phyloP scores from a whole-genome alignment of 148 eudicot species.

The Chenopodium berlandieri region DNA sequence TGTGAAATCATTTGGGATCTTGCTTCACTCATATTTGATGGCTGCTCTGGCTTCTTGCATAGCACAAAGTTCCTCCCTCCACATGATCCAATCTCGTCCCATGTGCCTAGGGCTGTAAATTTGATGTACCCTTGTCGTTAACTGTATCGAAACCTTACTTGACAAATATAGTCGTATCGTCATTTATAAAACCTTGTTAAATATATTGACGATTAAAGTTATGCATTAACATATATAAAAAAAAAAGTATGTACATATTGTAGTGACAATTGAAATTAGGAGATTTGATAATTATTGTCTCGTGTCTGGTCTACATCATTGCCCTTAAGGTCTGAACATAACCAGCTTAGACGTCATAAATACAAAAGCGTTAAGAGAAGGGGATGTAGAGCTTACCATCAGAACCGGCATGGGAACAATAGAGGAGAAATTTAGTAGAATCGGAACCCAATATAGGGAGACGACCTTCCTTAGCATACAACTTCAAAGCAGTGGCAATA shows the following conservation, averaged over 20 bases:
- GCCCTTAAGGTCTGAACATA: no score
- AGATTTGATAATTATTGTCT: no score
- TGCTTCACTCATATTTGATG: constrained; percentile 25
- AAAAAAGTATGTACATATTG: no score
- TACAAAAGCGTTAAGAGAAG: no score
- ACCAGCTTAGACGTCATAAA: no score
- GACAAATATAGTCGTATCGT: no score
- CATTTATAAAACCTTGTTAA: no score
- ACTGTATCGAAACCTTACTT: no score
- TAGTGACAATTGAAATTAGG: no score
- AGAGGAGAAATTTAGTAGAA: constrained; percentile 36
- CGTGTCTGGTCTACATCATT: no score
- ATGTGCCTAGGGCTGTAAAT: constrained; percentile 31
- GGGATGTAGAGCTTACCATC: constrained; percentile 28
- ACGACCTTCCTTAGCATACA: constrained; percentile 50
- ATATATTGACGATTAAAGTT: no score
- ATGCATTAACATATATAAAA: no score
- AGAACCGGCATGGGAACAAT: constrained; percentile 38
- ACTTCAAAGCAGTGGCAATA: constrained; percentile 36
- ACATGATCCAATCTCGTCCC: constrained; percentile 37
- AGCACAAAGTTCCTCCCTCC: constrained; percentile 52
- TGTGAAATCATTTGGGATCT: constrained; percentile 21
- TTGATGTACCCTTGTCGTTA: not conserved
- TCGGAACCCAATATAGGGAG: constrained; percentile 49
- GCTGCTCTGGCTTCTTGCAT: constrained; percentile 37